These are phyloP conservation scores for Calamus simplicifolius DNA, from an alignment of 176 grass and related monocot genomes.

Conservation along the genomic window DNA sequence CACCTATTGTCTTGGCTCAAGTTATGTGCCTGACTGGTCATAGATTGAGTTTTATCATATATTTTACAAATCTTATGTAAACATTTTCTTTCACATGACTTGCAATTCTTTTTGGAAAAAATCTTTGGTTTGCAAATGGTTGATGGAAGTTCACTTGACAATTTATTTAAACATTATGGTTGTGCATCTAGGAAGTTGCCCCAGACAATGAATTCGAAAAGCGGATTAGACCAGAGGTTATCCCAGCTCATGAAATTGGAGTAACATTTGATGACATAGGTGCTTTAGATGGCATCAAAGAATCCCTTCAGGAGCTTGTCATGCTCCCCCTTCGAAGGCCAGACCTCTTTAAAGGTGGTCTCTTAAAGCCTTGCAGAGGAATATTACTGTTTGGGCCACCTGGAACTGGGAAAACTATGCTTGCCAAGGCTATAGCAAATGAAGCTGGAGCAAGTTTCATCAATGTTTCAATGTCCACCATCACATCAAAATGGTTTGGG, in stretches of 20 bases:
- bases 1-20: too few species aligned
- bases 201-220: conserved; percentile 90
- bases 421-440: conserved; percentile 85
- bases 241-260: conserved; percentile 71
- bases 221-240: conserved; percentile 73
- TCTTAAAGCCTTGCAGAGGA: conserved; percentile 73
- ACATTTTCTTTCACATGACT: too few species aligned
- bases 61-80: too few species aligned
- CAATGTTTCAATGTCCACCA: conserved; percentile 79
- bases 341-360: conserved; percentile 79
- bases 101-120: too few species aligned
- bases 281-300: conserved; percentile 73
- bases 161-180: neutral
- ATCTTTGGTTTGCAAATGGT: too few species aligned
- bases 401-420: conserved; percentile 79
- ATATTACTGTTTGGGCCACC: conserved; percentile 78
- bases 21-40: too few species aligned
- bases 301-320: conserved; percentile 79
- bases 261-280: conserved; percentile 79
- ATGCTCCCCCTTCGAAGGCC: conserved; percentile 73
- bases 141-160: too few species aligned
- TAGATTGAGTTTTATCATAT: too few species aligned
- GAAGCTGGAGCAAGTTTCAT: conserved; percentile 82
- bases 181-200: conserved; percentile 31
- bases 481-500: conserved; percentile 81